Evolutionary conservation across 2,329 filamentous ascomycete species (phyloP), one percentile per base, ranked within the genome.

Genomic region (Hortaea sp.): DNA sequence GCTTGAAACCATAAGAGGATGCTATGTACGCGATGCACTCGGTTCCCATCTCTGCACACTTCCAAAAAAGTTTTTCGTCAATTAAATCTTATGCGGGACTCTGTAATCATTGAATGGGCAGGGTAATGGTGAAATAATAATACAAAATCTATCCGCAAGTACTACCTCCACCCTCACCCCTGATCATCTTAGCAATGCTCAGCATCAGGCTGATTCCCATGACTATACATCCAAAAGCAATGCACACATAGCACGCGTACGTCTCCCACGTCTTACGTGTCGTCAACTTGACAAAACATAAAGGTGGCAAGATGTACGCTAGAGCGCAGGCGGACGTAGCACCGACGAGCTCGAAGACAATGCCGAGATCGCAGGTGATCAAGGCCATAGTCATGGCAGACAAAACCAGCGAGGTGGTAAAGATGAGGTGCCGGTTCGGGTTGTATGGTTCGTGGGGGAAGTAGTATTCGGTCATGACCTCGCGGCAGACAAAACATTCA

Each of bases 401-500:
- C 4, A 87, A 72, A n/a, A 97, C 86, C 28, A 97, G 75, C 4
- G 79, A 59, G 1, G 88, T 88, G 54, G 85, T 94, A 64, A 97
- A 85, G 49, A 94, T 78, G 40, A 98, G 68, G 66, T 98, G 92
- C 39, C 88, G 80, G 52, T 82, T 82, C 57, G 88, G 79, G 63
- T 88, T 82, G 70, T 89, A 94, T 0, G 85, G 84, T 55, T 87
- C 77, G 48, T 76, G 70, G 1, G 79, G 76, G 54, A 81, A 84
- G 65, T 77, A 84, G 62, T 94, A 95, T 53, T 87, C 88, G 56
- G 87, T 78, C 86, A 95, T 94, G 53, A 95, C 89, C 67, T 95
- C 92, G 60, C 92, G 81, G 67, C 92, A 98, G 45, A 98, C 92
- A 65, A 98, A 98, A 11, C 88, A 89, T 72, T 98, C 92, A 49